Percentiles rank a stretch among this genome's conserved stretches.
These are phyloP conservation scores for Xylona heveae DNA, from an alignment of 495 filamentous ascomycete genomes.

Conservation along the genomic window DNA sequence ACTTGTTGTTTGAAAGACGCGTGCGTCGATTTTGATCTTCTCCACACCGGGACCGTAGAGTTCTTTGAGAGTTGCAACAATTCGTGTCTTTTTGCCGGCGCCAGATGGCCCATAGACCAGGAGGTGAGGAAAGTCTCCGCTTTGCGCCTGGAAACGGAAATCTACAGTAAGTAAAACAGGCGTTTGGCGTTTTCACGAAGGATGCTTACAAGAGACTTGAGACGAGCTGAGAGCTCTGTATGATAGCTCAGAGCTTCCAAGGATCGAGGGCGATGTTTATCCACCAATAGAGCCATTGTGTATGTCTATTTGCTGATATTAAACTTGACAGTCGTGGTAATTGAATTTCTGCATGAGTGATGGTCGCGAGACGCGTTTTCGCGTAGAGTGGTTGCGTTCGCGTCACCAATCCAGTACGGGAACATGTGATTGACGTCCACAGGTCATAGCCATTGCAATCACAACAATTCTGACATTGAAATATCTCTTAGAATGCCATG, in stretches of 20 bases:
- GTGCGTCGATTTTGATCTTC: conserved; percentile 92
- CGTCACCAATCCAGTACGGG: too few species aligned
- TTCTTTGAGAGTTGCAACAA: conserved; percentile 81
- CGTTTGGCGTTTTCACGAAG: background rate
- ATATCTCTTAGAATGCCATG: too few species aligned
- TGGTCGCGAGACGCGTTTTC: too few species aligned
- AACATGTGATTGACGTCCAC: too few species aligned
- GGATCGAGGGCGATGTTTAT: conserved; percentile 79
- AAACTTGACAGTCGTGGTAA: too few species aligned
- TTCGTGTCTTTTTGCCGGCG: conserved; percentile 92
- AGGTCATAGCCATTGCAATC: too few species aligned
- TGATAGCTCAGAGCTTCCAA: conserved; percentile 82
- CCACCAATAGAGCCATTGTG: conserved; percentile 68
- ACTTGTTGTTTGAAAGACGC: conserved; percentile 83
- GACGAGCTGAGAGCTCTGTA: conserved; percentile 63
- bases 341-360: too few species aligned
- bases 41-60: conserved; percentile 83
- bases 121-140: conserved; percentile 90
- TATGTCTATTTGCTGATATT: too few species aligned
- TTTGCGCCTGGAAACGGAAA: conserved; percentile 47
- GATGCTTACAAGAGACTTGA: conserved; percentile 58
- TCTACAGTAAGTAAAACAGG: background rate
- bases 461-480: too few species aligned
- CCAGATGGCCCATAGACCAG: conserved; percentile 92
- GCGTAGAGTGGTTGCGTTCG: too few species aligned